Conservation (phyloP, 129 eudicot species). For the carrot (Daucus carota) region DNA sequence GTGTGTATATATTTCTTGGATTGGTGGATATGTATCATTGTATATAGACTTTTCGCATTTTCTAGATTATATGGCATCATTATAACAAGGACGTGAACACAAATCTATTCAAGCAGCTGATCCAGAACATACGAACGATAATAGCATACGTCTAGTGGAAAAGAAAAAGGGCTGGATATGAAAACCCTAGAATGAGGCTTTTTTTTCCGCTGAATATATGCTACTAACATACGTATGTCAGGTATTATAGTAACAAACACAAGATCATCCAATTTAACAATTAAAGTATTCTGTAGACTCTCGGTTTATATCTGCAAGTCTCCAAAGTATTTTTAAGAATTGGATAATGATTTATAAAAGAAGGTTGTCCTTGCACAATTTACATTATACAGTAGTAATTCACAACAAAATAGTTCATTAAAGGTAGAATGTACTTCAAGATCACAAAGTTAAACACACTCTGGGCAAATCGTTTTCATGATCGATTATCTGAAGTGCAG, state of each 20-base stretch:
- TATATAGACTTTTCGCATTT: background rate
- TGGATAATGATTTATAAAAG: background rate
- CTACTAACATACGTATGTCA: too few species aligned
- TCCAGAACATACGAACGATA: too few species aligned
- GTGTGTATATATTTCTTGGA: background rate
- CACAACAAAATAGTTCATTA: background rate
- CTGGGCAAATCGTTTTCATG: conserved; percentile 3
- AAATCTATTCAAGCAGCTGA: too few species aligned
- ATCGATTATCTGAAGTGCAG: background rate
- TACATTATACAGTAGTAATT: background rate
- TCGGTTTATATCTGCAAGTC: background rate
- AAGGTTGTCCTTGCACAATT: background rate
- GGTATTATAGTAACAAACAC: background rate
- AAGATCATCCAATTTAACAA: background rate
- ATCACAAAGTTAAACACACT: background rate
- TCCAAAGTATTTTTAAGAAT: background rate
- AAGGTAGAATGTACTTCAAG: background rate
- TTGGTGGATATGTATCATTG: background rate
- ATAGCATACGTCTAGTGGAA: too few species aligned
- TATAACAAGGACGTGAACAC: background rate
- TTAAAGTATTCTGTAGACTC: too few species aligned
- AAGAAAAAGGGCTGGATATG: too few species aligned
- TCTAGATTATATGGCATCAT: background rate
- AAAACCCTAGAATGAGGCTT: too few species aligned
- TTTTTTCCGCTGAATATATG: too few species aligned